Base-by-base conservation (phyloP, 768 basidiomycete species). In the Leccinum rimulosum region DNA sequence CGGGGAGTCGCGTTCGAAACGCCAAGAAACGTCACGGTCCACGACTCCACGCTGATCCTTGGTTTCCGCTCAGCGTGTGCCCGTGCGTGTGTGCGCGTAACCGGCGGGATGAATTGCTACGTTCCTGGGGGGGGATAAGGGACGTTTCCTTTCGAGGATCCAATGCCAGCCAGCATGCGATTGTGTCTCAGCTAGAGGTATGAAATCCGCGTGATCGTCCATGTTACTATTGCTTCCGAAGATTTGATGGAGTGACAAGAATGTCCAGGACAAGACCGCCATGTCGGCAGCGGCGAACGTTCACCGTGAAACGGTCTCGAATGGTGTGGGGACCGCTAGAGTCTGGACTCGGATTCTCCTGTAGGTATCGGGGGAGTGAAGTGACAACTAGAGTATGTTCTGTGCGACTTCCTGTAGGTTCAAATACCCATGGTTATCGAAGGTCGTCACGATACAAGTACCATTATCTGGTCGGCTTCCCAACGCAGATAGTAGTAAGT, bases 181-280 rank as follows among this genome's bases (percentile, higher is more conserved):
- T 43, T 22, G 27, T 22, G 12, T 19, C 63, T 61, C 63, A 55
- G 53, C 57, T 56, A 47, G 53, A 50, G 58, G 52, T 17, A n/a
- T 45, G 58, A 9, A 19, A n/a, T 50, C 49, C 49, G 17, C n/a
- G 28, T 27, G 49, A 60, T 49, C 52, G n/a, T 36, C 36, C 59
- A 43, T 22, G 30, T 12, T 6, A 15, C 14, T 54, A 54, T 28
- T 56, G 11, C 27, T 50, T 6, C 38, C 55, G 54, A 25, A 17
- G 27, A n/a, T 19, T 17, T 48, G 48, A 35, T 19, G 22, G n/a
- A 33, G 8, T n/a, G 40, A 31, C 30, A 43, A 35, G 7, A 19
- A 31, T 12, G 8, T 51, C 19, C 14, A 7, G 50, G n/a, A 51
- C 10, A 25, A 52, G n/a, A 19, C 10, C 31, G 12, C 15, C 10